Evolutionary conservation across 202 grass and related monocot species (phyloP), one percentile per base, ranked within the genome.

Genomic region (Schoenoplectus tabernaemontani): DNA sequence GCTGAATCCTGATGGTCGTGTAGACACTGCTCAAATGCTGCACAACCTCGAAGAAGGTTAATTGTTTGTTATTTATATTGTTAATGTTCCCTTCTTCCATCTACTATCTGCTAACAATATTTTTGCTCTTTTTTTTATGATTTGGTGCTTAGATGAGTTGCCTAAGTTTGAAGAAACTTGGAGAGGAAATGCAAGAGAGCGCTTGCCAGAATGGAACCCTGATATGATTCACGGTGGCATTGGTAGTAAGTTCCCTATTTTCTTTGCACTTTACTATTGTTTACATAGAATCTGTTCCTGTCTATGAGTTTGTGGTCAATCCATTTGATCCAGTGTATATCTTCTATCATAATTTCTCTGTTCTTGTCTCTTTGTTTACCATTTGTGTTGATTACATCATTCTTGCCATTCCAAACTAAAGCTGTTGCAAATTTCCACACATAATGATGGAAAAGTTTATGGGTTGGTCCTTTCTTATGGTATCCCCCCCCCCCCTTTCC

Each of bases 11-110:
- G 96, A 91, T 60, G 92, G 96, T 47, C 88, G 79, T 46, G 96
- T 99, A 77, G 86, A 95, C 76, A 91, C 83, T 46, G 81, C 79
- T 16, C 96, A 99, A 66, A 89, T 38, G 71, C 69, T 99, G 81
- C 96, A 95, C 41, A 99, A 99, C 63, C 81, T 99, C 6, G 85
- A 99, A 72, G 86, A 95, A 95, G 90, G 96, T 99, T 72, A 57
- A 59, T 56, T 36, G 60, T 53, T 78, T 66, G 42, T 59, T 84
- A 44, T 70, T 63, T 56, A 24, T 33, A 34, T 54, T 60, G 6
- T 74, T 6, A 56, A 3, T 24, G 28, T 66, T 33, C 15, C 34
- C 19, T 13, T n/a, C 23, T 4, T 73, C 11, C 2, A 28, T 67
- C 77, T 23, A 74, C 44, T 26, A 1, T 62, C 41, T 82, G 69